Percentiles rank a stretch among this genome's conserved stretches.
Evolutionary conservation across 2,329 filamentous ascomycete genomes (phyloP).

Genomic region (Alternaria viburni): DNA sequence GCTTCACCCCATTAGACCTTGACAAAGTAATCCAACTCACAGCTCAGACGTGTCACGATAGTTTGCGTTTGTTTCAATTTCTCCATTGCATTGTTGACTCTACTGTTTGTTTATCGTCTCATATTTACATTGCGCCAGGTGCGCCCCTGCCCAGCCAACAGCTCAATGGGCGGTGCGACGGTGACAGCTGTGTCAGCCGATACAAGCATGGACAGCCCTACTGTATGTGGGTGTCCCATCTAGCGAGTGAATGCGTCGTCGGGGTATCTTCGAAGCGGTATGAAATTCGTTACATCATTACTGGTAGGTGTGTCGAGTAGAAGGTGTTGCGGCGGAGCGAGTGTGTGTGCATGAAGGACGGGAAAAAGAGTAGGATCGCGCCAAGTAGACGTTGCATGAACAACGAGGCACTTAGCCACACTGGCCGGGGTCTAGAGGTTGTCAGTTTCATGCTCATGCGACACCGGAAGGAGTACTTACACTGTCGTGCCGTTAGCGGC

Average conservation of each 20-base stretch:
- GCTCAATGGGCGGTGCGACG: not conserved
- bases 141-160: not conserved
- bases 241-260: constrained; percentile 31
- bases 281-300: constrained; percentile 29
- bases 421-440: constrained; percentile 40
- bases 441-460: constrained; percentile 9
- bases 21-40: not conserved
- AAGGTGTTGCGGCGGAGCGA: constrained; percentile 19
- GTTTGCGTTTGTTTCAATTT: constrained; percentile 2
- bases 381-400: not conserved
- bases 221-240: constrained; percentile 2
- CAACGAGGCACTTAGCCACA: constrained; percentile 34
- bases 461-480: constrained; percentile 34
- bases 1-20: not conserved
- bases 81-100: not conserved
- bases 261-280: constrained; percentile 35
- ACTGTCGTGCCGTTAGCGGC: constrained; percentile 47
- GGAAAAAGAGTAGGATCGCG: constrained; percentile 13
- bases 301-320: constrained; percentile 4
- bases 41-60: not conserved
- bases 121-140: constrained; percentile 6
- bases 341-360: constrained; percentile 11
- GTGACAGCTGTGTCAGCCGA: not conserved
- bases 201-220: not conserved
- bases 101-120: constrained; percentile 3